A percentile compares a stretch with the other conserved stretches of the same genome.
phyloP scores from a whole-genome alignment of 2,329 filamentous ascomycete genomes.

The Paecilomyces formosus region DNA sequence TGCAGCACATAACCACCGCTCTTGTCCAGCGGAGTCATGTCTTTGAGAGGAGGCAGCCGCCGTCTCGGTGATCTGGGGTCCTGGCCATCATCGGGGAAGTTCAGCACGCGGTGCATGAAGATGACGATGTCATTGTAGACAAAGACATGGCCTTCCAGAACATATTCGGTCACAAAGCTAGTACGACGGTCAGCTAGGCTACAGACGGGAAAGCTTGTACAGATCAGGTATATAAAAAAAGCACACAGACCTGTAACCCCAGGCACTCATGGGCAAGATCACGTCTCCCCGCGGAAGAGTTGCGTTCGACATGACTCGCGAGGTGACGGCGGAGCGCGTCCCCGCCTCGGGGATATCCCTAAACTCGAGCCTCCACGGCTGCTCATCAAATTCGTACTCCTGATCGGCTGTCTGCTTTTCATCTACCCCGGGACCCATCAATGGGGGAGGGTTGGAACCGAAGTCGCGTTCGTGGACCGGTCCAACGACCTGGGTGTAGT shows the following conservation, averaged over 20 bases:
- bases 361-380: conserved; percentile 40
- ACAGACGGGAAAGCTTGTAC: neutral
- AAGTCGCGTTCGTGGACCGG: conserved; percentile 33
- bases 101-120: conserved; percentile 48
- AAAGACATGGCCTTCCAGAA: conserved; percentile 51
- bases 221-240: neutral
- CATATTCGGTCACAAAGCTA: conserved; percentile 52
- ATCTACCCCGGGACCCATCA: conserved; percentile 17
- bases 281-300: conserved; percentile 44
- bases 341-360: conserved; percentile 45
- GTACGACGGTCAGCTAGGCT: neutral
- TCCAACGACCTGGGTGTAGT: conserved; percentile 47
- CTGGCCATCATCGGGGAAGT: conserved; percentile 32
- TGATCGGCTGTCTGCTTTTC: conserved; percentile 6
- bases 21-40: conserved; percentile 46
- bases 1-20: conserved; percentile 54
- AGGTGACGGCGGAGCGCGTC: conserved; percentile 46
- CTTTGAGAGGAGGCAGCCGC: conserved; percentile 35
- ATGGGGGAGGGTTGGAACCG: conserved; percentile 12
- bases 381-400: conserved; percentile 27
- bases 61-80: conserved; percentile 24
- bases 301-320: conserved; percentile 44
- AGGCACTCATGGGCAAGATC: conserved; percentile 42
- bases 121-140: conserved; percentile 52
- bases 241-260: conserved; percentile 45